These are phyloP conservation scores for Dipodascopsis uninucleata DNA, from an alignment of 805 yeast species.

Conservation along the genomic window DNA sequence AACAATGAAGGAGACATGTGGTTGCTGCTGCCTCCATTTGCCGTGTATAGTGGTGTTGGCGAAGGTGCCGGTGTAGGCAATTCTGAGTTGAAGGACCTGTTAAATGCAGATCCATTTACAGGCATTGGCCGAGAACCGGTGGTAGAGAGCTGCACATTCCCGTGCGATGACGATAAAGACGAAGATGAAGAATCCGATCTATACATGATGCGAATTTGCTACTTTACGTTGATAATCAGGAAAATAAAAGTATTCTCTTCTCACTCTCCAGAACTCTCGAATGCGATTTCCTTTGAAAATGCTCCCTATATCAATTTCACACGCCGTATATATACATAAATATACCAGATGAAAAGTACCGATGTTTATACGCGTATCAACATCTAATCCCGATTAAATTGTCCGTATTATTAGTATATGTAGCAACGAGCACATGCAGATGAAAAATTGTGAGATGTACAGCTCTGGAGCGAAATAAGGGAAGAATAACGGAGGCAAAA, in stretches of 20 bases:
- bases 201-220: neutral
- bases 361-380: neutral
- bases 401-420: constrained; percentile 1
- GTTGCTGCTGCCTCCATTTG: neutral
- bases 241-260: no score
- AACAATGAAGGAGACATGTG: neutral
- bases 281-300: no score
- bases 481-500: no score
- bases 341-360: neutral
- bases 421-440: neutral
- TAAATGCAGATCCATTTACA: constrained; percentile 1
- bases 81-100: constrained; percentile 7
- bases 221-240: neutral
- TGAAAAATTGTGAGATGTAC: no score
- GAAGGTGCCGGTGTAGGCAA: constrained; percentile 30
- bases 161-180: no score
- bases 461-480: no score
- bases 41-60: constrained; percentile 15
- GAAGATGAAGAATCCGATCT: constrained; percentile 5
- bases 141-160: no score
- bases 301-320: no score
- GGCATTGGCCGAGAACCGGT: constrained; percentile 5
- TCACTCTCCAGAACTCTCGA: no score
- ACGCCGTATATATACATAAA: no score
- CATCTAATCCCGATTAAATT: neutral